Base-by-base conservation (phyloP, 2,329 filamentous ascomycete species). In the Paradendryphiella salina region DNA sequence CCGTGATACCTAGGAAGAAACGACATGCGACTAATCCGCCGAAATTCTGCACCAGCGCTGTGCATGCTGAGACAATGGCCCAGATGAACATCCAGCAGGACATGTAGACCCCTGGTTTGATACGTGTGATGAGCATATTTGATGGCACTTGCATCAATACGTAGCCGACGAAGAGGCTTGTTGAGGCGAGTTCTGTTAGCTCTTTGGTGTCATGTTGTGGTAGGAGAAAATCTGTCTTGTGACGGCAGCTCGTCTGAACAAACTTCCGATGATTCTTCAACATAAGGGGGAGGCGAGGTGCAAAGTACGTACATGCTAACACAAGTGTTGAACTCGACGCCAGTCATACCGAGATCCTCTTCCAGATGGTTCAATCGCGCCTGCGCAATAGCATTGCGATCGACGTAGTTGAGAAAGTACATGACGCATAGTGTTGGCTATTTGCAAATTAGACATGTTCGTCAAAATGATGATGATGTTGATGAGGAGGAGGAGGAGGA, bases 381-480 rank as follows among this genome's bases (percentile, higher is more conserved):
- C 4, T 84, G 79, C 0, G 84, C 83, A 53, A 88, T 85, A 65
- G 86, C 85, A 67, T 85, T 85, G 17, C 84, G 77, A 61, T 86
- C 84, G 5, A 69, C 66, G 36, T 69, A 73, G 37, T 73, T 74
- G 8, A 66, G 47, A 14, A 71, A 78, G 39, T 77, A 78, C 76
- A 78, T 77, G 3, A 59, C 63, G 50, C 70, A 75, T 20, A 76
- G 46, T 8, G 68, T 75, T 1, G 77, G 76, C 74, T 69, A 7
- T 15, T 9, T 3, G 3, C 1, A 20, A 11, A 28, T 52, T 18
- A 50, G 33, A 15, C 6, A 11, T 3, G n/a, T 3, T n/a, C 5
- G 1, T 9, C 13, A 7, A 3, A 26, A 26, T 9, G 10, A 10
- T 10, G 10, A 15, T 29, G 11, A 28, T n/a, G n/a, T n/a, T n/a